Evolutionary conservation across 805 yeast genomes (phyloP).

Genomic region (Yarrowia hollandica): DNA sequence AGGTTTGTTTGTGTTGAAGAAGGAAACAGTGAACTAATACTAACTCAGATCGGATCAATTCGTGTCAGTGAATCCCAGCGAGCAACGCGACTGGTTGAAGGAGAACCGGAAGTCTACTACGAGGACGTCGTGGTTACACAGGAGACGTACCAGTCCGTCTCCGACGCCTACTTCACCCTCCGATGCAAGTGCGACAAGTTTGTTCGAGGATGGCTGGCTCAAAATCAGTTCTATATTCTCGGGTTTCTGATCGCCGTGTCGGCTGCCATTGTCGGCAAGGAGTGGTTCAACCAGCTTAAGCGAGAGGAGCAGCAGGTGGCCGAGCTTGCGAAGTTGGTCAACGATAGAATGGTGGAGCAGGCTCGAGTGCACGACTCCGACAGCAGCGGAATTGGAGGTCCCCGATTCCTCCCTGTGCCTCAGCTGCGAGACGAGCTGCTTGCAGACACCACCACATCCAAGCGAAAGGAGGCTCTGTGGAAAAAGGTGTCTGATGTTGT

Average conservation of each 20-base stretch:
- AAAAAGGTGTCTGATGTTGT: constrained; percentile 53
- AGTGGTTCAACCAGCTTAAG: constrained; percentile 4
- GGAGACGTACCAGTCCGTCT: constrained; percentile 14
- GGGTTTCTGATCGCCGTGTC: constrained; percentile 20
- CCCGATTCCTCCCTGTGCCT: constrained; percentile 23
- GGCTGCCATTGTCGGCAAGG: constrained; percentile 3
- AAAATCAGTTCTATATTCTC: constrained; percentile 27
- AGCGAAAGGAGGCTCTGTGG: constrained; percentile 48
- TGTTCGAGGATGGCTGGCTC: constrained; percentile 29
- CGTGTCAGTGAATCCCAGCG: constrained; percentile 1
- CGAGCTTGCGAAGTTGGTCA: background rate
- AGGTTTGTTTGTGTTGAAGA: constrained; percentile 24
- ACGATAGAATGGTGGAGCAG: background rate
- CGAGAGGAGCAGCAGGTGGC: constrained; percentile 13
- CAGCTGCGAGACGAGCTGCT: constrained; percentile 26
- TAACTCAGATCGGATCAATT: constrained; percentile 28
- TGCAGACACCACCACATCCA: background rate
- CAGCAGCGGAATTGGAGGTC: background rate
- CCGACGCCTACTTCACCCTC: constrained; percentile 29
- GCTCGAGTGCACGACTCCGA: background rate
- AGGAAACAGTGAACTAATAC: background rate
- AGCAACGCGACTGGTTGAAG: constrained; percentile 26
- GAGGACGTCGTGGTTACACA: constrained; percentile 18
- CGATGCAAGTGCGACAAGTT: constrained; percentile 26
- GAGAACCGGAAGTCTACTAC: constrained; percentile 25